These are phyloP conservation scores for Juncus effusus DNA, from an alignment of 176 grass and related monocot genomes.

Conservation along the genomic window DNA sequence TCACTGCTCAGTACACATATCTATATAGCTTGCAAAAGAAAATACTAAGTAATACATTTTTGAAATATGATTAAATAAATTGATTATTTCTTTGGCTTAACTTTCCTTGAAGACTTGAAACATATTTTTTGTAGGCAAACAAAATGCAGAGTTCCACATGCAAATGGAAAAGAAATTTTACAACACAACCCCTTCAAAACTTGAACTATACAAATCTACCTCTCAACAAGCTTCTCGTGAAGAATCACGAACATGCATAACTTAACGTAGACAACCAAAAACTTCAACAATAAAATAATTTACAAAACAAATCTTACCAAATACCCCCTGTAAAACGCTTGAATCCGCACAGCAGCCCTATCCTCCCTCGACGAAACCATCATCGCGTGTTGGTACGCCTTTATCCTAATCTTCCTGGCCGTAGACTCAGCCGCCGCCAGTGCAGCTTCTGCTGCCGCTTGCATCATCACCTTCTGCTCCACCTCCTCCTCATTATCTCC, in stretches of 20 bases:
- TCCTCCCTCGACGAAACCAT: conserved; percentile 42
- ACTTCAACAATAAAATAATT: neutral
- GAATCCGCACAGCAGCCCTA: conserved; percentile 65
- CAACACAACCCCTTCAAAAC: no score
- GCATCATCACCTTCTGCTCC: conserved; percentile 33
- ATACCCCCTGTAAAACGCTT: conserved; percentile 71
- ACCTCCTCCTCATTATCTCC: conserved; percentile 20
- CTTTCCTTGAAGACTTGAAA: no score
- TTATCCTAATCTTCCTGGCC: conserved; percentile 52
- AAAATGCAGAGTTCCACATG: no score
- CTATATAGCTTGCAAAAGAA: no score
- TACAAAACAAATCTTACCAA: conserved; percentile 37
- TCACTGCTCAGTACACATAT: no score
- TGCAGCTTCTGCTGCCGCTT: conserved; percentile 38
- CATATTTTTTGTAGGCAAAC: no score
- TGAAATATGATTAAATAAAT: no score
- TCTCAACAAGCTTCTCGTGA: no score
- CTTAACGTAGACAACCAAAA: neutral
- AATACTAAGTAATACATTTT: no score
- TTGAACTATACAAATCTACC: no score
- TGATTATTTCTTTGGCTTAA: no score
- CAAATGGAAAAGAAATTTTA: no score
- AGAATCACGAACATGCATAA: neutral
- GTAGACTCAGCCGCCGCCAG: conserved; percentile 46
- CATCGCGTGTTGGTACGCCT: conserved; percentile 22